Evolutionary conservation across 2,329 filamentous ascomycete species (phyloP), one percentile per base, ranked within the genome.

Genomic region (Aureobasidium sp.): DNA sequence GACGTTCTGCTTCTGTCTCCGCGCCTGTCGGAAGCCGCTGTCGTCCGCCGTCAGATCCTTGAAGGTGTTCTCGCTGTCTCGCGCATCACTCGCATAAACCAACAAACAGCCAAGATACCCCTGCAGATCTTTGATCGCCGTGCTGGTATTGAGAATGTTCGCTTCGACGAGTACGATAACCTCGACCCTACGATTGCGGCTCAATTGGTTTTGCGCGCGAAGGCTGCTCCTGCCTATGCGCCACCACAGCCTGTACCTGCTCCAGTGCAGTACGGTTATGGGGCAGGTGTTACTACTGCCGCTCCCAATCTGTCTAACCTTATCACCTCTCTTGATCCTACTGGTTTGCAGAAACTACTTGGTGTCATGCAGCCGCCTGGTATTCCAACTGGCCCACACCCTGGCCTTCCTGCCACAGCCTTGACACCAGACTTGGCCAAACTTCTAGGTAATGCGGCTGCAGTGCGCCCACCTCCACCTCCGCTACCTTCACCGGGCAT

Each of bases 61-160:
- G 92, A 97, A 73, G 93, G 94, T 20, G 93, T 97, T 1, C 83
- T 90, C 57, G 93, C 89, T 9, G 89, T 97, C 15, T 86, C 90
- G 5, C 87, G 91, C 68, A 82, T 97, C 15, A 86, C 89, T 64
- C 79, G 85, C 56, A 47, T 63, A 37, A 79, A 81, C 50, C 84
- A 90, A 26, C 88, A 96, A 69, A 82, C 82, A 1, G 86, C 86
- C 66, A 92, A 87, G 71, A 88, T 97, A 56, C 84, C 89, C 0
- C 78, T 97, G 3, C 90, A 93, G 68, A 84, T 96, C 6, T 97
- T 97, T 70, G 89, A 96, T 74, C 87, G 92, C 29, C 87, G 85
- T 44, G 82, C 80, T 10, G 90, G 89, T n/a, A 79, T 80, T 20
- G 84, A 84, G 68, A 92, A 90, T 66, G 86, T 95, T 63, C 85